Evolutionary conservation across 306 rosid species (phyloP).

Genomic region (Cicer pinnatifidum): DNA sequence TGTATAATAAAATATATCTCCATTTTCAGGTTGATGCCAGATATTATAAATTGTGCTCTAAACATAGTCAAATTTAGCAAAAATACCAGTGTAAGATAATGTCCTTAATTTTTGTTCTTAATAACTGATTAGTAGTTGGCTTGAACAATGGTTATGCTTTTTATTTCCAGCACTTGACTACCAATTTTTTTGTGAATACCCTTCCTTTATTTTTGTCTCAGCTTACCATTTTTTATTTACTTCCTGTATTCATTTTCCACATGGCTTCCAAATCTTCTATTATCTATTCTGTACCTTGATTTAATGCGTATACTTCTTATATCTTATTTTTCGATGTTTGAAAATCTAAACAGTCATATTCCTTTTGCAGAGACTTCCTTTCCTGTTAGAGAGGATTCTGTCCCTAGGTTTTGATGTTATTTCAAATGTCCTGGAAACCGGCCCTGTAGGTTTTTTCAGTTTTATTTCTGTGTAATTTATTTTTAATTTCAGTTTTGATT

Average conservation of each 20-base stretch:
- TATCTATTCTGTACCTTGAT: slow-evolving; percentile 15
- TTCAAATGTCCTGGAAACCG: slow-evolving; percentile 83
- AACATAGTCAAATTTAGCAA: slow-evolving; percentile 68
- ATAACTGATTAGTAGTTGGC: slow-evolving; percentile 31
- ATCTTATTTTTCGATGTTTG: slow-evolving; percentile 35
- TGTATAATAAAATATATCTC: slow-evolving; percentile 38
- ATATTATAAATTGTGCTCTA: slow-evolving; percentile 66
- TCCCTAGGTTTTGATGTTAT: slow-evolving; percentile 83
- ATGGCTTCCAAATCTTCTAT: not conserved
- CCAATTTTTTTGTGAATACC: not conserved
- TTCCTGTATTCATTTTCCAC: slow-evolving; percentile 26
- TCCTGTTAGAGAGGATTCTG: slow-evolving; percentile 72
- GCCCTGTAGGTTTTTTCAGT: slow-evolving; percentile 63
- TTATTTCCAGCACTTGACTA: slow-evolving; percentile 37
- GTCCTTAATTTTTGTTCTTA: slow-evolving; percentile 18
- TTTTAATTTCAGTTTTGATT: slow-evolving; percentile 33
- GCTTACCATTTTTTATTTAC: slow-evolving; percentile 24
- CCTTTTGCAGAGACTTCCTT: slow-evolving; percentile 68
- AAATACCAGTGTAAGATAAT: slow-evolving; percentile 61
- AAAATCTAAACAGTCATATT: slow-evolving; percentile 43
- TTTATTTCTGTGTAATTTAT: slow-evolving; percentile 32
- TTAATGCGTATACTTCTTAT: slow-evolving; percentile 2
- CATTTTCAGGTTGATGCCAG: slow-evolving; percentile 85
- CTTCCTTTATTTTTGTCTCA: slow-evolving; percentile 21
- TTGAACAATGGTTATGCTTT: slow-evolving; percentile 35